These are phyloP conservation scores for Epichloe amarillans DNA, from an alignment of 2,329 filamentous ascomycete genomes.

Conservation along the genomic window DNA sequence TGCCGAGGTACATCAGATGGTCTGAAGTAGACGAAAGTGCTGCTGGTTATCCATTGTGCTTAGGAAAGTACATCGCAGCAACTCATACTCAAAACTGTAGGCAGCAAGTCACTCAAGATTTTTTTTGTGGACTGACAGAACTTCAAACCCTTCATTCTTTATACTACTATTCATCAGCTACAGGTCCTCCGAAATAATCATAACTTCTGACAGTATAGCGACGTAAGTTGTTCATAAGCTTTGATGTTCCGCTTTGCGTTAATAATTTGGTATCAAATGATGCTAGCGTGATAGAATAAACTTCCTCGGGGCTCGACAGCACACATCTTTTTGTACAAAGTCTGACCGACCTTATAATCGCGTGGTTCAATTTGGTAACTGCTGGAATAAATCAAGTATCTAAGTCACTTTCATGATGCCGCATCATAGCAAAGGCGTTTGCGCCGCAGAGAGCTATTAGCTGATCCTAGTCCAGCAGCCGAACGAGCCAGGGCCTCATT, in stretches of 20 bases:
- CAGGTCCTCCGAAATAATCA: neutral
- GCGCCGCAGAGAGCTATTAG: neutral
- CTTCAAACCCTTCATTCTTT: neutral
- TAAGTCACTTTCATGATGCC: neutral
- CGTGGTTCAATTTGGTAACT: neutral
- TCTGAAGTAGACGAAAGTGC: neutral
- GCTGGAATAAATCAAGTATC: neutral
- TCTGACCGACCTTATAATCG: neutral
- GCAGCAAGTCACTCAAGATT: neutral
- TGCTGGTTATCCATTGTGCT: neutral
- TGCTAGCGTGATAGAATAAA: neutral
- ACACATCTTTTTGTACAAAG: neutral
- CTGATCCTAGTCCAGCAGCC: neutral
- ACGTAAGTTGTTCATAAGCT: neutral
- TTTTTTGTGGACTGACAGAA: neutral
- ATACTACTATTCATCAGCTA: neutral
- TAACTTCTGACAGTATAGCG: neutral
- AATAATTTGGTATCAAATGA: neutral
- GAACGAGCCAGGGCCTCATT: too few species aligned
- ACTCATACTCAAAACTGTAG: neutral
- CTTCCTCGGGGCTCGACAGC: neutral
- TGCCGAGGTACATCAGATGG: neutral
- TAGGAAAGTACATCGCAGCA: neutral
- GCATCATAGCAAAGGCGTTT: neutral
- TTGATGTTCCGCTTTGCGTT: neutral